Evolutionary conservation across 352 stramenopile genomes (phyloP).

Genomic region (Globisporangium emineosum): DNA sequence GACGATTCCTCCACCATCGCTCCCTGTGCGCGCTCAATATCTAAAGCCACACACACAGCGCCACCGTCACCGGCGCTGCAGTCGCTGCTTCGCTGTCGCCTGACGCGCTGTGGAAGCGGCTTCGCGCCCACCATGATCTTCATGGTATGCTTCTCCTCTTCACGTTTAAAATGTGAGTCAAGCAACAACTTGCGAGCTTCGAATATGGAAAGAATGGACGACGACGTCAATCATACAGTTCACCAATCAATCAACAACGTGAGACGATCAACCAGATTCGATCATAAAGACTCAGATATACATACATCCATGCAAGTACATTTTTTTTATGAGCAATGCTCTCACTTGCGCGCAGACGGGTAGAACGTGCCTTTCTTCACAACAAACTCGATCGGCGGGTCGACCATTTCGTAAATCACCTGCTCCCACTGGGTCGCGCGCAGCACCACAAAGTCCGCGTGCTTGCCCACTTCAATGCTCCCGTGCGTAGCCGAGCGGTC

Average conservation of each 20-base stretch:
- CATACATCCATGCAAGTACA: background rate
- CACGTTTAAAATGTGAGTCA: no score
- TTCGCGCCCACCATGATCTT: background rate
- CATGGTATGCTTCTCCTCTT: background rate
- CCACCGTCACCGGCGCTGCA: background rate
- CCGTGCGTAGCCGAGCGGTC: constrained; percentile 68
- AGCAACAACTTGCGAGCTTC: background rate
- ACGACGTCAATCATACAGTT: background rate
- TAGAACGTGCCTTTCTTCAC: constrained; percentile 58
- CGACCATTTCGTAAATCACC: constrained; percentile 83
- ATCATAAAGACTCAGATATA: background rate
- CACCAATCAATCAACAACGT: background rate
- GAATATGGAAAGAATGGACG: background rate
- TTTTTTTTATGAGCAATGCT: background rate
- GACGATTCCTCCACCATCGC: background rate
- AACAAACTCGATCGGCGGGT: constrained; percentile 74
- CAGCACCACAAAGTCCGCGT: constrained; percentile 66
- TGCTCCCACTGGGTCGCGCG: constrained; percentile 77
- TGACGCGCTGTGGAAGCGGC: background rate
- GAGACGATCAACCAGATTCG: background rate
- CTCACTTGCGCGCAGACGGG: background rate
- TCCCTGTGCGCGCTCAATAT: background rate
- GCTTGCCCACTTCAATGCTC: constrained; percentile 76
- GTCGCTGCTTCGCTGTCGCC: background rate
- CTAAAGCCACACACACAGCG: background rate